A percentile compares a stretch with the other conserved stretches of the same genome.
phyloP scores from a whole-genome alignment of 495 filamentous ascomycete genomes.

The Hyaloscypha bicolor region DNA sequence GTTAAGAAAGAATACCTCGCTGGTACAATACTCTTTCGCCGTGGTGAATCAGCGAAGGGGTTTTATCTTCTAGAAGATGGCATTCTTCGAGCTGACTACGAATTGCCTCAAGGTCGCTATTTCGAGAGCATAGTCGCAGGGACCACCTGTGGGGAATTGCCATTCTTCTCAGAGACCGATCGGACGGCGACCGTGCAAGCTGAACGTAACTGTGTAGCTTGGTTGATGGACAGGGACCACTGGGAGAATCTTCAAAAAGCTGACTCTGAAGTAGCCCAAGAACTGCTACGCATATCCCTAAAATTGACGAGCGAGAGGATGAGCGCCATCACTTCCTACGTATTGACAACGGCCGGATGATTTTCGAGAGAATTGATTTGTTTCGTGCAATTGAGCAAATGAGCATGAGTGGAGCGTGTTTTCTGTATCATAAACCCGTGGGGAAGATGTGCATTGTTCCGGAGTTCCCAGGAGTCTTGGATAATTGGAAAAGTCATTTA shows the following conservation, averaged over 20 bases:
- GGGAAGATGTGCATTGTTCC: not conserved
- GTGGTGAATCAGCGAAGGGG: constrained; percentile 67
- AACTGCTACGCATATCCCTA: constrained; percentile 79
- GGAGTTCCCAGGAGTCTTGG: not conserved
- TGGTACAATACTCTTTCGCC: constrained; percentile 73
- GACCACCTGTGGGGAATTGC: constrained; percentile 92
- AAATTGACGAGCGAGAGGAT: constrained; percentile 90
- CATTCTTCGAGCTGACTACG: constrained; percentile 86
- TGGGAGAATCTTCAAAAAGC: constrained; percentile 72
- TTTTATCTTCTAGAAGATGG: constrained; percentile 94
- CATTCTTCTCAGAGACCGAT: constrained; percentile 89
- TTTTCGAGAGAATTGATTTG: not conserved
- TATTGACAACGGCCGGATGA: constrained; percentile 37
- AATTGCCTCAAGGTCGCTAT: constrained; percentile 83
- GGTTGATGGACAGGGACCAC: constrained; percentile 69
- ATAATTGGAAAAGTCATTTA: not conserved
- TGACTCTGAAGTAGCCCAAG: constrained; percentile 75
- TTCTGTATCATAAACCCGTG: not conserved
- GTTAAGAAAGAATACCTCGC: constrained; percentile 61
- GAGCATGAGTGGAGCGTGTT: not conserved
- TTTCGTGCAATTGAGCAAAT: constrained; percentile 6
- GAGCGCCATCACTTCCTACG: constrained; percentile 81
- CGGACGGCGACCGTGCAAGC: constrained; percentile 84
- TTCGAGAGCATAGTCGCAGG: constrained; percentile 93
- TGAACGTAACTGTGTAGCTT: constrained; percentile 79